Conservation (phyloP, 2,329 filamentous ascomycete species). For the Colletotrichum liaoningense region DNA sequence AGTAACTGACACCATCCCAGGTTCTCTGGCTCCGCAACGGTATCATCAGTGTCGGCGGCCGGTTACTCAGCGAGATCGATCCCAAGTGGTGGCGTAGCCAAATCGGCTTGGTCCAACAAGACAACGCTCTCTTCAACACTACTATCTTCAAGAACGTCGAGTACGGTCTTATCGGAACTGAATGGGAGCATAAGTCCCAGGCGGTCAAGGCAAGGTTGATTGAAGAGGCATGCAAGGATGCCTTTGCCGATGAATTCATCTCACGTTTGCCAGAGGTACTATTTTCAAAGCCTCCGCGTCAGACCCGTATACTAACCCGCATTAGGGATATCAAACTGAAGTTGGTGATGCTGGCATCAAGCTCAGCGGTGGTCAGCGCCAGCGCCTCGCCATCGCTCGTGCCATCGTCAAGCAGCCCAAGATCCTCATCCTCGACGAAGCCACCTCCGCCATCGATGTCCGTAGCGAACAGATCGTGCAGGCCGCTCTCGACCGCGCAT, state of each 20-base stretch:
- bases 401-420: conserved; percentile 67
- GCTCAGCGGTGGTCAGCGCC: conserved; percentile 74
- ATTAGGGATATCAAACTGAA: conserved; percentile 66
- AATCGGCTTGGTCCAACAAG: conserved; percentile 88
- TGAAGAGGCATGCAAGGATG: conserved; percentile 60
- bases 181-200: conserved; percentile 50
- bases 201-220: conserved; percentile 55
- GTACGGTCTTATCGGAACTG: conserved; percentile 53
- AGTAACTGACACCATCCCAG: conserved; percentile 45
- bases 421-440: conserved; percentile 71
- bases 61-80: conserved; percentile 76
- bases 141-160: conserved; percentile 64
- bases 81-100: conserved; percentile 91
- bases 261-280: conserved; percentile 54
- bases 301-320: conserved; percentile 18
- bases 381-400: conserved; percentile 69
- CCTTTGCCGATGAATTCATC: conserved; percentile 66
- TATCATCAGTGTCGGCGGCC: conserved; percentile 27
- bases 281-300: neutral
- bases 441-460: conserved; percentile 70
- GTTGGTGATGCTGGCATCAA: conserved; percentile 75
- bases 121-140: conserved; percentile 61
- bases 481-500: conserved; percentile 59
- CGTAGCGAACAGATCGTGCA: conserved; percentile 65
- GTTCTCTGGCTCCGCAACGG: conserved; percentile 51